These are phyloP conservation scores for Amylocystis lapponica DNA, from an alignment of 768 basidiomycete species.

Conservation along the genomic window DNA sequence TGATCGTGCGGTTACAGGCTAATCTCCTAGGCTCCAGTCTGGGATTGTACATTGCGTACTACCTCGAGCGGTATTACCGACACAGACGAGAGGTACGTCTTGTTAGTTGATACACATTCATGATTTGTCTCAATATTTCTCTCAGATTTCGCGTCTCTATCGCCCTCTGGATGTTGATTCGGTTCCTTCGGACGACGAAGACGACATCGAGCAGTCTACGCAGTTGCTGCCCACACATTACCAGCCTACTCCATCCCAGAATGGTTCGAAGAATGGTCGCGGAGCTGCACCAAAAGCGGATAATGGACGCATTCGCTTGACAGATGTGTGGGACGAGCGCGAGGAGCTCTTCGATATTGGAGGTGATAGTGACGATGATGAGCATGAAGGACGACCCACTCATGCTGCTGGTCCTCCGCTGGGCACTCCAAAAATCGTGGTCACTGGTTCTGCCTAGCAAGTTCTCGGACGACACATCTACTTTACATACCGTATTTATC, in stretches of 20 bases:
- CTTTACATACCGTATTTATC: not conserved
- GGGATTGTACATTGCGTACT: constrained; percentile 60
- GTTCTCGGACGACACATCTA: too few relatives aligned
- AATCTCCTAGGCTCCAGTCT: constrained; percentile 70
- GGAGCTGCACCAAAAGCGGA: constrained; percentile 10
- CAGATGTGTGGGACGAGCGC: constrained; percentile 72
- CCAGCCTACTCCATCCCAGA: constrained; percentile 10
- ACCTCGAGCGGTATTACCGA: constrained; percentile 73
- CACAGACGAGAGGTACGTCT: constrained; percentile 64
- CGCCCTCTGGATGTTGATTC: constrained; percentile 54
- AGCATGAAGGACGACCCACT: not conserved
- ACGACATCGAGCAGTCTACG: constrained; percentile 44
- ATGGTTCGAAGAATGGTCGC: constrained; percentile 7
- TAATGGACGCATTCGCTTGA: constrained; percentile 34
- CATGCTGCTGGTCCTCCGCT: constrained; percentile 8
- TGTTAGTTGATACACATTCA: not conserved
- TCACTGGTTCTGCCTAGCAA: constrained; percentile 6
- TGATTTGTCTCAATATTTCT: constrained; percentile 1
- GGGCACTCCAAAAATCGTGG: constrained; percentile 18
- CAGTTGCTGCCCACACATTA: constrained; percentile 57
- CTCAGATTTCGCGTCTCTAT: constrained; percentile 72
- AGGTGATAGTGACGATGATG: constrained; percentile 52
- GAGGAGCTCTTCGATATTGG: constrained; percentile 73
- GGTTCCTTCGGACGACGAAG: constrained; percentile 36
- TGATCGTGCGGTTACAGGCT: too few relatives aligned